Conservation (phyloP, 1,284 basidiomycete genomes). For the Puccinia sorghi region DNA sequence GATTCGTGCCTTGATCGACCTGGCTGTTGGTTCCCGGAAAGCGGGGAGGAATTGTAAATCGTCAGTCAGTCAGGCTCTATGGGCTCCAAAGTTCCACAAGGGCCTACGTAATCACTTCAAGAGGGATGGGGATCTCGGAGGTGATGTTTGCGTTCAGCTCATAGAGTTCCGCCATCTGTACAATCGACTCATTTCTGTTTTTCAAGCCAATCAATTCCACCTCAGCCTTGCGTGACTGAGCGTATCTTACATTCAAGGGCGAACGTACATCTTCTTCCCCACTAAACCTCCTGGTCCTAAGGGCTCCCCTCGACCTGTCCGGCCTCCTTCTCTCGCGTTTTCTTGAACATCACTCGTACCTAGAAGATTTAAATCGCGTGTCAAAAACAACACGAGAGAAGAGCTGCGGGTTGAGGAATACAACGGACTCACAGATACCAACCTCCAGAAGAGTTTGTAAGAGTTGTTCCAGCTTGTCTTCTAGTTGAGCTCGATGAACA, state of each 20-base stretch:
- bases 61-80: background rate
- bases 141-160: constrained; percentile 26
- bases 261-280: constrained; percentile 39
- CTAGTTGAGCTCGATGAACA: constrained; percentile 26
- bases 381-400: too few species aligned
- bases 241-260: background rate
- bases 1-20: constrained; percentile 43
- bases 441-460: constrained; percentile 39
- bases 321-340: constrained; percentile 30
- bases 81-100: background rate
- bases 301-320: constrained; percentile 18
- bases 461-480: constrained; percentile 42
- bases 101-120: constrained; percentile 35
- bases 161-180: constrained; percentile 38
- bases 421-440: constrained; percentile 47
- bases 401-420: too few species aligned
- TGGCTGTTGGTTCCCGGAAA: background rate
- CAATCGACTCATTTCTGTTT: constrained; percentile 38
- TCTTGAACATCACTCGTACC: constrained; percentile 46
- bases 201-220: background rate
- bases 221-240: background rate
- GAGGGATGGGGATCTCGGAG: constrained; percentile 39
- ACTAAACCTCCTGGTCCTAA: constrained; percentile 42
- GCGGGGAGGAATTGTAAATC: background rate
- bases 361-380: background rate